Evolutionary conservation across 2,329 filamentous ascomycete genomes (phyloP).

Genomic region (Colletotrichum tamarilloi): DNA sequence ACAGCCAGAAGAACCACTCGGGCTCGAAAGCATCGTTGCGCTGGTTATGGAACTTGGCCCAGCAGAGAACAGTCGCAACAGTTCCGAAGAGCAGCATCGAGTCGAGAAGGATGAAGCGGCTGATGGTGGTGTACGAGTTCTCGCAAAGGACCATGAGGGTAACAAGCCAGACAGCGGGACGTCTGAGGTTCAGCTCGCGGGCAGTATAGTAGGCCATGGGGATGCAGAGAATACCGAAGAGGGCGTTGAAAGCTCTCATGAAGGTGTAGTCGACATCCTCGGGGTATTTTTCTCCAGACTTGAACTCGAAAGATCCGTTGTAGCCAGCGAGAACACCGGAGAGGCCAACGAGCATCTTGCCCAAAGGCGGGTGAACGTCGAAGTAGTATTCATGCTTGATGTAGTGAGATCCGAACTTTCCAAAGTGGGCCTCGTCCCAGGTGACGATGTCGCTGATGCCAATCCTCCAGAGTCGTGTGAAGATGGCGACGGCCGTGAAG

Average conservation of each 20-base stretch:
- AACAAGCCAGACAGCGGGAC: slow-evolving; percentile 92
- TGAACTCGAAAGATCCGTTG: slow-evolving; percentile 99
- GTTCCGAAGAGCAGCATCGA: slow-evolving; percentile 99
- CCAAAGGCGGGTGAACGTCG: slow-evolving; percentile 86
- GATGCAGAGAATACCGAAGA: slow-evolving; percentile 92
- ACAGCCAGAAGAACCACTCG: slow-evolving; percentile 95
- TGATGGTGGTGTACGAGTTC: slow-evolving; percentile 99
- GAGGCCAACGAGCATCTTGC: slow-evolving; percentile 97
- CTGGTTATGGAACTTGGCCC: slow-evolving; percentile 94
- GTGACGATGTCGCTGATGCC: slow-evolving; percentile 75
- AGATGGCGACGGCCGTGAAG: slow-evolving; percentile 71
- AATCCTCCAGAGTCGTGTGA: slow-evolving; percentile 77
- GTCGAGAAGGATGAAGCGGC: slow-evolving; percentile 96
- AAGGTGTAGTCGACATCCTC: slow-evolving; percentile 96
- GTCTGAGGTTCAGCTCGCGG: slow-evolving; percentile 86
- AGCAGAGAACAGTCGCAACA: slow-evolving; percentile 97
- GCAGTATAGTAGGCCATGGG: slow-evolving; percentile 96
- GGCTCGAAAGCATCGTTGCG: slow-evolving; percentile 86
- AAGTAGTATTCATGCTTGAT: slow-evolving; percentile 99
- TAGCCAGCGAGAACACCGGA: slow-evolving; percentile 97
- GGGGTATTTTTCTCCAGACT: slow-evolving; percentile 96
- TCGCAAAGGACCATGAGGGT: slow-evolving; percentile 98
- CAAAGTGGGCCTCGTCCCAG: slow-evolving; percentile 80
- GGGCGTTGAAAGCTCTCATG: slow-evolving; percentile 97
- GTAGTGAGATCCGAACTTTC: slow-evolving; percentile 99